These are phyloP conservation scores for Amauroascus verrucosus DNA, from an alignment of 2,329 filamentous ascomycete species.

Conservation along the genomic window DNA sequence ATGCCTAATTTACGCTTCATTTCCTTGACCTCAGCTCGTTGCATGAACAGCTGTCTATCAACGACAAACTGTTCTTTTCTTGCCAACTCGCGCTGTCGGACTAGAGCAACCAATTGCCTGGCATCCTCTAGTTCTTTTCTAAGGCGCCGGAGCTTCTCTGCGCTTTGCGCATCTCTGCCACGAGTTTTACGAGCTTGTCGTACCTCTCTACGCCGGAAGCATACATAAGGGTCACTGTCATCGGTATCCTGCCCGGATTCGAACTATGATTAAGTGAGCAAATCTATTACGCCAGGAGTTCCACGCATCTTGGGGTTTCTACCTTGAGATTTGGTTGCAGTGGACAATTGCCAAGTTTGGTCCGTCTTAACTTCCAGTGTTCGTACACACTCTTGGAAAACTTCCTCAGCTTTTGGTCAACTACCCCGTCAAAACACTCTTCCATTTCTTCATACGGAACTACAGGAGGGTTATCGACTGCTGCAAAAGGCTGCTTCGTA, in stretches of 20 bases:
- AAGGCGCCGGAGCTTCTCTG: conserved; percentile 86
- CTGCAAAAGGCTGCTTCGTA: conserved; percentile 75
- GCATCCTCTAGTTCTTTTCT: conserved; percentile 85
- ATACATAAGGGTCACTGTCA: conserved; percentile 94
- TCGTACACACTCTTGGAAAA: conserved; percentile 74
- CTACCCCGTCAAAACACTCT: conserved; percentile 51
- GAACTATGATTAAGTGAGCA: conserved; percentile 41
- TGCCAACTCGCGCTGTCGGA: conserved; percentile 67
- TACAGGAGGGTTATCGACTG: conserved; percentile 78
- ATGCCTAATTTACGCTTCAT: conserved; percentile 81
- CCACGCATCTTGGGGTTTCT: conserved; percentile 13
- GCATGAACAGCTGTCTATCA: conserved; percentile 71
- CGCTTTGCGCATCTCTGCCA: conserved; percentile 83
- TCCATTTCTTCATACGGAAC: conserved; percentile 65
- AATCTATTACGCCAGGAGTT: neutral
- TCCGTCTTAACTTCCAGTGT: conserved; percentile 70
- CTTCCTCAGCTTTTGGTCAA: conserved; percentile 44
- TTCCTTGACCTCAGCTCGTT: conserved; percentile 71
- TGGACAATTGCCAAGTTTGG: conserved; percentile 56
- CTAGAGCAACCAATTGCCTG: conserved; percentile 64
- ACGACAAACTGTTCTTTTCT: conserved; percentile 66
- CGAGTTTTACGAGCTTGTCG: conserved; percentile 91
- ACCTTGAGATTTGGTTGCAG: conserved; percentile 69
- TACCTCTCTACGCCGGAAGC: conserved; percentile 89
- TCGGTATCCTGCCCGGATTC: conserved; percentile 91